Evolutionary conservation across 202 grass and related monocot genomes (phyloP), one percentile per base, ranked within the genome.

Genomic region (Schoenoplectus tabernaemontani): DNA sequence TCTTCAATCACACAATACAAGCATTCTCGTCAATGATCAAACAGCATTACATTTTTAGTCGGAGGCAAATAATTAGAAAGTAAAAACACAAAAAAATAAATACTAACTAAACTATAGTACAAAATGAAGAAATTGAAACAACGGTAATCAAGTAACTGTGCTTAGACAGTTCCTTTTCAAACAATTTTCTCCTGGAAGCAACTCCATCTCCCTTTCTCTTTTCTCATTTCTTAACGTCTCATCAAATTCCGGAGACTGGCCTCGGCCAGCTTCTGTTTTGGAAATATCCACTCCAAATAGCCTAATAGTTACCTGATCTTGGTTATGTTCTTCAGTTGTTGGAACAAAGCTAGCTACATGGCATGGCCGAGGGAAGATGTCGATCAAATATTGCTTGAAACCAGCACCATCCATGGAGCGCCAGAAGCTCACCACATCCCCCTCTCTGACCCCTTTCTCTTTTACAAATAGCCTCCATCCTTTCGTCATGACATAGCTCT

Each of bases 401-500:
- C 30, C 78, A 2, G 26, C 15, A 19, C 41, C 41, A 65, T 80
- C 78, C 2, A 46, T 5, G 30, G 39, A 64, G 42, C 43, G 51
- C 78, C 78, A 86, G 82, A 93, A 97, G 0, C 81, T 81, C 50
- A 97, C 85, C 48, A 87, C 83, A 85, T 93, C 89, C 53, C 94
- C 94, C 30, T 91, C 85, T 63, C 15, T 42, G 20, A 97, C 83
- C 9, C 89, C 80, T 63, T 97, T 97, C 82, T 97, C 94, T 82
- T 86, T 93, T n/a, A 97, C 94, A 80, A 97, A 97, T 41, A 91
- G 86, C 85, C 94, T 93, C 94, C 94, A 97, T 5, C 94, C 94
- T 83, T 92, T 97, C 68, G 94, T 97, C 62, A 97, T 84, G 17
- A 97, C 94, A 86, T 97, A 97, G 89, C 94, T 97, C 91, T 97